These are phyloP conservation scores for Xerocomellus amylosporus DNA, from an alignment of 768 basidiomycete genomes.

Conservation along the genomic window DNA sequence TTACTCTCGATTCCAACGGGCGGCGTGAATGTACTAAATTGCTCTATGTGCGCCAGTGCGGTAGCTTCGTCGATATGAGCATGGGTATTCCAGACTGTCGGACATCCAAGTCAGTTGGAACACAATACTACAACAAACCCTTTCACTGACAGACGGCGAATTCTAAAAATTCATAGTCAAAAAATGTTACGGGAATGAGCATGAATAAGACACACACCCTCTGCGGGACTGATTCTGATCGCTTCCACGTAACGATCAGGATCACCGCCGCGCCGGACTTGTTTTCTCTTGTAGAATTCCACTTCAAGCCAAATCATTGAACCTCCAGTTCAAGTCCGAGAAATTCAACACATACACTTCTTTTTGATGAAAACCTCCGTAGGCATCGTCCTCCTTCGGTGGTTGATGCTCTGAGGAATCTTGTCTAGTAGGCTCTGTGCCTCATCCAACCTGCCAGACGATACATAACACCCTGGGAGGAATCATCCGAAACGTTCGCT, in stretches of 20 bases:
- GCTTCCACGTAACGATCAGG: conserved; percentile 49
- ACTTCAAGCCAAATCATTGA: conserved; percentile 41
- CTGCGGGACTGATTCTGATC: conserved; percentile 66
- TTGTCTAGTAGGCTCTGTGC: conserved; percentile 61
- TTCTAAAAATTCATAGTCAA: conserved; percentile 40
- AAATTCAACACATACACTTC: conserved; percentile 49
- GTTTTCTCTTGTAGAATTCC: conserved; percentile 71
- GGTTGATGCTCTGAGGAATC: conserved; percentile 58
- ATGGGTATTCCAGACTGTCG: conserved; percentile 76
- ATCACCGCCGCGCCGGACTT: conserved; percentile 51
- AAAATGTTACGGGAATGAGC: not conserved
- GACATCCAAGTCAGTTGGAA: conserved; percentile 2
- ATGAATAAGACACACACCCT: conserved; percentile 46
- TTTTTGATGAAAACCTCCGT: conserved; percentile 78
- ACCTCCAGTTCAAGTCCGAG: not conserved
- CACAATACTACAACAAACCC: not conserved
- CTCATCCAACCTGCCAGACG: conserved; percentile 50
- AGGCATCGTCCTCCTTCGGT: conserved; percentile 65
- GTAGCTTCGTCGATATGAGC: conserved; percentile 52
- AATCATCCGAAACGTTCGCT: not conserved
- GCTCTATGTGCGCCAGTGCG: conserved; percentile 59
- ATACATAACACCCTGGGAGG: conserved; percentile 56
- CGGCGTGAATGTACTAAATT: conserved; percentile 51
- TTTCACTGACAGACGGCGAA: conserved; percentile 60
- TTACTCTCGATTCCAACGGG: conserved; percentile 34